Evolutionary conservation across 371 early-diverging fungal genomes (phyloP).

Genomic region (Saksenaea vasiformis): DNA sequence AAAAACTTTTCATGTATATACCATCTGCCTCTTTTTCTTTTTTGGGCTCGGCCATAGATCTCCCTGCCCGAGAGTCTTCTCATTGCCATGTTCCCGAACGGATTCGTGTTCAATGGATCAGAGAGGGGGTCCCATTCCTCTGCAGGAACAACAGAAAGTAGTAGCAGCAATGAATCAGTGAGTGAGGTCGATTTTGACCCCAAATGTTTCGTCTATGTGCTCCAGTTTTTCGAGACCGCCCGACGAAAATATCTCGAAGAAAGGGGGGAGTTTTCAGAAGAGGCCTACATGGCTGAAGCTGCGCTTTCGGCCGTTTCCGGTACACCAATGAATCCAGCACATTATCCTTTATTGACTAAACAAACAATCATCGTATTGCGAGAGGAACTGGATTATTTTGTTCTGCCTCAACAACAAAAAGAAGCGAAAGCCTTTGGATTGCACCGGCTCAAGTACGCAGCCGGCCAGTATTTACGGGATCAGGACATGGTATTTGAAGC

Average conservation of each 20-base stretch:
- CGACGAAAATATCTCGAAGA: background rate
- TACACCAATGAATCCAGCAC: slow-evolving; percentile 13
- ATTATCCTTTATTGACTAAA: slow-evolving; percentile 17
- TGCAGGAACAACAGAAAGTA: background rate
- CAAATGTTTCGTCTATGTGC: slow-evolving; percentile 9
- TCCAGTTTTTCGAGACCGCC: slow-evolving; percentile 2
- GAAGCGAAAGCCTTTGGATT: slow-evolving; percentile 7
- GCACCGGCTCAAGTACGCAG: slow-evolving; percentile 52
- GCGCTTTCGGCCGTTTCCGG: slow-evolving; percentile 10
- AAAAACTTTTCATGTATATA: background rate
- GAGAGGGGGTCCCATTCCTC: background rate
- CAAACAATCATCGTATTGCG: slow-evolving; percentile 25
- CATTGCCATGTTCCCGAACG: slow-evolving; percentile 15
- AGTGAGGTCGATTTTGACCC: slow-evolving; percentile 20
- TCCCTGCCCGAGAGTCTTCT: slow-evolving; percentile 15
- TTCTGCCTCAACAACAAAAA: slow-evolving; percentile 9
- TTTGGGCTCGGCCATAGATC: background rate
- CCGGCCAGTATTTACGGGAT: slow-evolving; percentile 55
- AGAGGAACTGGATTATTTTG: slow-evolving; percentile 31
- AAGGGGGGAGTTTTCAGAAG: slow-evolving; percentile 10
- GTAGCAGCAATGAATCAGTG: background rate
- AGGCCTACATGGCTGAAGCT: slow-evolving; percentile 14
- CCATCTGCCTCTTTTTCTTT: too few species aligned
- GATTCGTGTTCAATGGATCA: slow-evolving; percentile 3
- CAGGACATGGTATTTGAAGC: slow-evolving; percentile 67